A percentile compares a stretch with the other conserved stretches of the same genome.
Conservation (phyloP, 305 asterid species). For the Rubia peregrina region DNA sequence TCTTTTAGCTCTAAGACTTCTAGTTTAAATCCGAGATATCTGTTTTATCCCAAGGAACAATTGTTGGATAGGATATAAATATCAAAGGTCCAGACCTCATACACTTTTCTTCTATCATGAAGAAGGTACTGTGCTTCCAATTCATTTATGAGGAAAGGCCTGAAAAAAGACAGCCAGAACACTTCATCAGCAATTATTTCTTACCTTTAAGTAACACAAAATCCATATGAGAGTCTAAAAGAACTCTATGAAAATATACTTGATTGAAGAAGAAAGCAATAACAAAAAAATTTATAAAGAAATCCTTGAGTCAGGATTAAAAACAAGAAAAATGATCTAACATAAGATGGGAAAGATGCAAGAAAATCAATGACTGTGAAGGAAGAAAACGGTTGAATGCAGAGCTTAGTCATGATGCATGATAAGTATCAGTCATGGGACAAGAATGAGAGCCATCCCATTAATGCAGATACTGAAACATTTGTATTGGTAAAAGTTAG, state of each 20-base stretch:
- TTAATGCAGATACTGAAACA: not conserved
- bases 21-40: not conserved
- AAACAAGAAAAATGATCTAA: not conserved
- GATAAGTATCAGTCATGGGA: not conserved
- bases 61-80: slow-evolving; percentile 9
- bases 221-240: slow-evolving; percentile 1
- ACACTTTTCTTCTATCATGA: slow-evolving; percentile 89
- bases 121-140: slow-evolving; percentile 88
- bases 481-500: not conserved
- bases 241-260: not conserved
- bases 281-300: not conserved
- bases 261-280: not conserved
- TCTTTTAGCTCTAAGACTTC: not conserved
- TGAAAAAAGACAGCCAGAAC: slow-evolving; percentile 26
- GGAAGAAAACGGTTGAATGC: too few species aligned
- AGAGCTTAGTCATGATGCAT: not conserved
- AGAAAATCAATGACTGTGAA: not conserved
- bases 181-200: slow-evolving; percentile 13
- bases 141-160: slow-evolving; percentile 95
- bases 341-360: not conserved
- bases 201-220: slow-evolving; percentile 11
- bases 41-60: not conserved
- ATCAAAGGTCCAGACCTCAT: slow-evolving; percentile 55
- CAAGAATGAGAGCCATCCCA: not conserved
- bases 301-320: not conserved